Conservation (phyloP, 805 yeast genomes). For the Yarrowia bubula region DNA sequence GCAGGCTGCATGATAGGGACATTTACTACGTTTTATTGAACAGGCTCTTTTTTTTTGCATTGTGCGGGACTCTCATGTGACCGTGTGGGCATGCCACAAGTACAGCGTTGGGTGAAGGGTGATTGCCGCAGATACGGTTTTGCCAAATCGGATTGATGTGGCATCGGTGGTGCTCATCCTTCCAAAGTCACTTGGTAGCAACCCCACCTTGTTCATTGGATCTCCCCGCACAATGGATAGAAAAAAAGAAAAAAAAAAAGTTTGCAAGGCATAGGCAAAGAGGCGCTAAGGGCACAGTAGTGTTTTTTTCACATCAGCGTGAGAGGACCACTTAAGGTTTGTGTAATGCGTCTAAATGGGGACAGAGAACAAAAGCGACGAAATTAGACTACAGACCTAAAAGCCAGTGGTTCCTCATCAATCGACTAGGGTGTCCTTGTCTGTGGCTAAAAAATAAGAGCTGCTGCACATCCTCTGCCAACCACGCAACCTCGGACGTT, state of each 20-base stretch:
- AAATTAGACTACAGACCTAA: constrained; percentile 20
- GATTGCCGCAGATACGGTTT: neutral
- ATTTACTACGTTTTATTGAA: neutral
- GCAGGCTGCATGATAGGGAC: constrained; percentile 3
- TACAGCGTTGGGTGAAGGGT: neutral
- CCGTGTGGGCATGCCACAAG: neutral
- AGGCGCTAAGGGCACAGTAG: neutral
- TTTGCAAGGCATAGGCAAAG: neutral
- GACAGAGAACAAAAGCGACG: neutral
- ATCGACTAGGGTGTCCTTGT: constrained; percentile 12
- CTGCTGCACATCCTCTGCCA: neutral
- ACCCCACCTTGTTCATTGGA: neutral
- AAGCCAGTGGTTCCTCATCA: neutral
- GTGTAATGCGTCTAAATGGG: constrained; percentile 1
- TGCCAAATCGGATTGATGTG: neutral
- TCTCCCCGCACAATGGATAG: neutral
- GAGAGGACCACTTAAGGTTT: neutral
- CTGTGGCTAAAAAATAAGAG: neutral
- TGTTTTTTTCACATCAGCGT: neutral
- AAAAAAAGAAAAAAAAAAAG: neutral
- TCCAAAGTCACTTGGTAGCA: neutral
- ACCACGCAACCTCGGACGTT: neutral
- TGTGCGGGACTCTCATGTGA: neutral
- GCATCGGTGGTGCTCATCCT: neutral
- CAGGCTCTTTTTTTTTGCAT: neutral